A percentile compares a stretch with the other conserved stretches of the same genome.
phyloP scores from a whole-genome alignment of 176 grass and related monocot species.

The Cenchrus purpureus region DNA sequence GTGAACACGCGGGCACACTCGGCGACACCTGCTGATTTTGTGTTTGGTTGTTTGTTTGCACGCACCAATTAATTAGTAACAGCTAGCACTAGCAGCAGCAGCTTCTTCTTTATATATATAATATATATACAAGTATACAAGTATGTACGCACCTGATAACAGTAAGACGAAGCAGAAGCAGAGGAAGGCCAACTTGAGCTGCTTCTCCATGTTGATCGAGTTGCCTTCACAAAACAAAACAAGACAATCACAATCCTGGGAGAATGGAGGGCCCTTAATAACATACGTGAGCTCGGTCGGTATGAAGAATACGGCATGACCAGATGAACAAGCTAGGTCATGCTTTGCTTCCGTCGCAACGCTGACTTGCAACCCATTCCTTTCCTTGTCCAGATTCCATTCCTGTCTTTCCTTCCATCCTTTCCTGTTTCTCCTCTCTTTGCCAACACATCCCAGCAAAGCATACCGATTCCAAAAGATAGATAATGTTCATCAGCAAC shows the following conservation, averaged over 20 bases:
- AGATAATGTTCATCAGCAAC: no score
- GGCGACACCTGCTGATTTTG: not conserved
- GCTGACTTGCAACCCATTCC: not conserved
- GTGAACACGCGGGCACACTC: constrained; percentile 69
- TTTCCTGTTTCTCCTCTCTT: no score
- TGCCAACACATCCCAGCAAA: not conserved
- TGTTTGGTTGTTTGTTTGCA: no score
- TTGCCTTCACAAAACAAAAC: no score
- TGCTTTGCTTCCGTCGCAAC: no score
- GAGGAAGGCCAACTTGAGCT: constrained; percentile 10
- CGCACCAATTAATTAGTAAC: no score
- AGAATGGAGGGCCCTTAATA: not conserved
- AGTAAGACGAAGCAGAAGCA: constrained; percentile 38
- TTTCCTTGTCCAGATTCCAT: not conserved
- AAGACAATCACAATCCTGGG: no score
- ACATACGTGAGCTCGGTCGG: not conserved
- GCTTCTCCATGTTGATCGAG: not conserved
- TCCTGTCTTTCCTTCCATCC: not conserved
- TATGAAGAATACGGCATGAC: not conserved
- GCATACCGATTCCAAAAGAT: not conserved
- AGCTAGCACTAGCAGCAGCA: no score
- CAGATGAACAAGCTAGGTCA: not conserved
- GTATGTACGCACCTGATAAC: constrained; percentile 29
- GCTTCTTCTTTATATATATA: no score
- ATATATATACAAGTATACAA: no score